phyloP scores from a whole-genome alignment of 441 rosid species.

The Adansonia grandidieri region DNA sequence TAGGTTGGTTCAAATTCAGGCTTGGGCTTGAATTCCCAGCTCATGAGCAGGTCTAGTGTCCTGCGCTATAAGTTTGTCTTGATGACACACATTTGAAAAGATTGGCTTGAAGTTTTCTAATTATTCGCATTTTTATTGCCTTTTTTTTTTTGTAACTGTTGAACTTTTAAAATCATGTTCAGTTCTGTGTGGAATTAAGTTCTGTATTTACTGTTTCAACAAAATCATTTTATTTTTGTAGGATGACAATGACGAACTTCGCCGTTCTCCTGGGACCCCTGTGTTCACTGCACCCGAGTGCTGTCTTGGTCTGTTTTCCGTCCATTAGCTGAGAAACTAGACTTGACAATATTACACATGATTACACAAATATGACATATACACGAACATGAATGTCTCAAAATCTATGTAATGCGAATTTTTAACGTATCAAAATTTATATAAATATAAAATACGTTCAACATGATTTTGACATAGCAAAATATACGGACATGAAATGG shows the following conservation, averaged over 20 bases:
- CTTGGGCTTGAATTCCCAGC: too few relatives aligned
- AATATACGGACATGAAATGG: too few relatives aligned
- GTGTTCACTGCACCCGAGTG: constrained; percentile 99
- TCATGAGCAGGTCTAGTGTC: neutral
- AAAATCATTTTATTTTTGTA: constrained; percentile 34
- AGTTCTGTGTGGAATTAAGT: neutral
- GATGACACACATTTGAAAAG: neutral
- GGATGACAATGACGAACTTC: constrained; percentile 94
- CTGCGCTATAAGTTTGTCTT: neutral
- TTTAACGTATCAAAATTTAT: too few relatives aligned
- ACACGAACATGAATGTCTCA: too few relatives aligned
- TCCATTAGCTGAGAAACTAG: neutral
- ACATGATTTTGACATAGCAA: too few relatives aligned
- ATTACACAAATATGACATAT: too few relatives aligned
- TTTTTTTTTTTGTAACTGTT: neutral
- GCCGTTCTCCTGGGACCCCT: constrained; percentile 97
- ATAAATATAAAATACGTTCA: too few relatives aligned
- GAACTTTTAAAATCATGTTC: neutral
- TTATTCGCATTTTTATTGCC: neutral
- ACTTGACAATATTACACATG: too few relatives aligned
- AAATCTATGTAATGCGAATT: too few relatives aligned
- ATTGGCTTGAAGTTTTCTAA: neutral
- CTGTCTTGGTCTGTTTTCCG: constrained; percentile 63
- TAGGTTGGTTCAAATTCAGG: too few relatives aligned
- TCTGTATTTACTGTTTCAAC: neutral